These are phyloP conservation scores for Asterella californica DNA, from an alignment of 225 moss, liverwort and hornwort species.

Conservation along the genomic window DNA sequence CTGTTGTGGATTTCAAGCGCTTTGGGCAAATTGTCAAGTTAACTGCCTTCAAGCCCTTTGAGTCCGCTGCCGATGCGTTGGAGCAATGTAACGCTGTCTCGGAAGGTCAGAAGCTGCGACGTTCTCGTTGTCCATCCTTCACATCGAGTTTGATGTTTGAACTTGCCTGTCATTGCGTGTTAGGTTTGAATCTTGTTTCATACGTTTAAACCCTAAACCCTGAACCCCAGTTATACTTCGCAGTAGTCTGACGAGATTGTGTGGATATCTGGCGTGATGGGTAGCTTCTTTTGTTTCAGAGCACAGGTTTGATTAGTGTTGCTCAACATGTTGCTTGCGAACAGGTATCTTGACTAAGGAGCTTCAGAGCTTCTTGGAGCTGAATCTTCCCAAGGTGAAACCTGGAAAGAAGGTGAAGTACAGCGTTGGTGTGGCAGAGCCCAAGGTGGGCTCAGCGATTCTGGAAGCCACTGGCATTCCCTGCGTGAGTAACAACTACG, in stretches of 20 bases:
- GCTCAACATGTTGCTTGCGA: not conserved
- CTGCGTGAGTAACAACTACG: conserved; percentile 80
- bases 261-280: not conserved
- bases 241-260: no score
- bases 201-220: conserved; percentile 26
- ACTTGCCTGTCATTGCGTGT: not conserved
- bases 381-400: conserved; percentile 84
- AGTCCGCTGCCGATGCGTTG: conserved; percentile 85
- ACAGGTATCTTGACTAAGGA: conserved; percentile 76
- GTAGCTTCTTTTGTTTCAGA: not conserved
- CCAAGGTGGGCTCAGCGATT: conserved; percentile 83
- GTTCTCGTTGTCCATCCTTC: not conserved
- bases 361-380: conserved; percentile 76
- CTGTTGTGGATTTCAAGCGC: conserved; percentile 70
- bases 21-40: conserved; percentile 85
- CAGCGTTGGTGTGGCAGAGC: conserved; percentile 76
- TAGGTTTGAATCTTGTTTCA: not conserved
- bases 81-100: conserved; percentile 86
- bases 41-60: conserved; percentile 76
- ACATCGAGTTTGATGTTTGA: not conserved
- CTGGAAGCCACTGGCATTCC: conserved; percentile 76
- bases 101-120: conserved; percentile 52
- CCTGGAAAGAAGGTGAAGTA: conserved; percentile 71
- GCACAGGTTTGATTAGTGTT: not conserved
- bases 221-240: not conserved